Evolutionary conservation across 257 asterid species (phyloP).

Genomic region (Solanum virginianum): DNA sequence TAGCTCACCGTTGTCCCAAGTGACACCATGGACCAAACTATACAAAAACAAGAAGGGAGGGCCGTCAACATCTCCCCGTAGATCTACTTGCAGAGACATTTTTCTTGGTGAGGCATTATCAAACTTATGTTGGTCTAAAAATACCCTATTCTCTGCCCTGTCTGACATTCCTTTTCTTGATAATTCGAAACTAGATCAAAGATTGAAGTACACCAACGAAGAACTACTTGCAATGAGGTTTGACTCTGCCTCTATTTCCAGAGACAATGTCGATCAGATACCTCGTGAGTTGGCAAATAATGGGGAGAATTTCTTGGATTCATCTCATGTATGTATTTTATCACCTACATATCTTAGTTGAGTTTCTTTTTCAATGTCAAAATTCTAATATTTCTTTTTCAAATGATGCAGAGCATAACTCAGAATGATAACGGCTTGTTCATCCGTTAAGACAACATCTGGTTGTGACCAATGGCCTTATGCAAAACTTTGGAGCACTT

Average conservation of each 20-base stretch:
- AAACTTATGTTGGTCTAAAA: not conserved
- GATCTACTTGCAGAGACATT: not conserved
- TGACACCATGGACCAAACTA: constrained; percentile 3
- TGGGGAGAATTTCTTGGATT: not conserved
- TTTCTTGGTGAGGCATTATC: constrained; percentile 41
- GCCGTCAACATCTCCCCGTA: constrained; percentile 12
- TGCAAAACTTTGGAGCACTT: not conserved
- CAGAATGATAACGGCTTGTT: not conserved
- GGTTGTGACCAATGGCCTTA: too few relatives aligned
- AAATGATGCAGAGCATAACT: not conserved
- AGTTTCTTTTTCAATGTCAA: not conserved
- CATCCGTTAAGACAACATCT: too few relatives aligned
- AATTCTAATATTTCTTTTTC: not conserved
- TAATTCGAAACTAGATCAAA: constrained; percentile 55
- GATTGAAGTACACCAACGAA: constrained; percentile 70
- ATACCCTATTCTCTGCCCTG: not conserved
- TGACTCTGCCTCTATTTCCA: constrained; percentile 15
- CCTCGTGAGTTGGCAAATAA: not conserved
- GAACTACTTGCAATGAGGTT: constrained; percentile 48
- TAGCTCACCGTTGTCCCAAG: constrained; percentile 22
- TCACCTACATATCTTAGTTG: not conserved
- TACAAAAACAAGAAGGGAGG: constrained; percentile 22
- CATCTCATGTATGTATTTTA: not conserved
- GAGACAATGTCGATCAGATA: constrained; percentile 6
- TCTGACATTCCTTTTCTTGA: not conserved